Evolutionary conservation across 2,329 filamentous ascomycete species (phyloP).

Genomic region (Diaporthe longicolla): DNA sequence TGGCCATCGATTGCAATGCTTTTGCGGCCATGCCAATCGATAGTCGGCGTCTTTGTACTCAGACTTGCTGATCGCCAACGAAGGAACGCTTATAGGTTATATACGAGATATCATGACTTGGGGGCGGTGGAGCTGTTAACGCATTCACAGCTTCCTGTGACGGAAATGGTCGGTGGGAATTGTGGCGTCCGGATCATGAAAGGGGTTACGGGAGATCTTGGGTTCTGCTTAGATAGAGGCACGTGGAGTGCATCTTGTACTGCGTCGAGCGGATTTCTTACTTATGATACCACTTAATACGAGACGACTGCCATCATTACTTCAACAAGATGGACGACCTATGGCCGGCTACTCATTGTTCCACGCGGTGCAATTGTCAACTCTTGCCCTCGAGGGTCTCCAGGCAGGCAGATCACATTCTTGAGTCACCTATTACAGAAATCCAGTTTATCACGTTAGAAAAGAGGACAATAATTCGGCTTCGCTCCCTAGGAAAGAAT

Average conservation of each 20-base stretch:
- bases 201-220: slow-evolving; percentile 14
- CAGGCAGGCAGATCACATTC: not conserved
- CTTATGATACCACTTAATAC: slow-evolving; percentile 33
- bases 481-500: slow-evolving; percentile 18
- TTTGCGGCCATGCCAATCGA: not conserved
- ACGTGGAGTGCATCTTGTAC: slow-evolving; percentile 3
- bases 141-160: not conserved
- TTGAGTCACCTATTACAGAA: not conserved
- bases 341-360: too few relatives aligned
- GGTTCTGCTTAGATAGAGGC: slow-evolving; percentile 14
- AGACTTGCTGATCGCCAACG: not conserved
- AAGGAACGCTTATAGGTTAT: slow-evolving; percentile 43
- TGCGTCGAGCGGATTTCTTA: slow-evolving; percentile 21
- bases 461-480: not conserved
- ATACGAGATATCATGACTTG: slow-evolving; percentile 34
- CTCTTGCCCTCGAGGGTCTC: not conserved
- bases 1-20: not conserved
- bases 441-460: not conserved
- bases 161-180: not conserved
- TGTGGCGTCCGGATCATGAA: slow-evolving; percentile 15
- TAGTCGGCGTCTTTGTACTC: slow-evolving; percentile 1
- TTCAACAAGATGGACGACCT: not conserved
- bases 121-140: not conserved
- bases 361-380: not conserved
- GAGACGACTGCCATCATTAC: not conserved